Conservation (phyloP, 2,329 filamentous ascomycete species). For the Paecilomyces niveus region DNA sequence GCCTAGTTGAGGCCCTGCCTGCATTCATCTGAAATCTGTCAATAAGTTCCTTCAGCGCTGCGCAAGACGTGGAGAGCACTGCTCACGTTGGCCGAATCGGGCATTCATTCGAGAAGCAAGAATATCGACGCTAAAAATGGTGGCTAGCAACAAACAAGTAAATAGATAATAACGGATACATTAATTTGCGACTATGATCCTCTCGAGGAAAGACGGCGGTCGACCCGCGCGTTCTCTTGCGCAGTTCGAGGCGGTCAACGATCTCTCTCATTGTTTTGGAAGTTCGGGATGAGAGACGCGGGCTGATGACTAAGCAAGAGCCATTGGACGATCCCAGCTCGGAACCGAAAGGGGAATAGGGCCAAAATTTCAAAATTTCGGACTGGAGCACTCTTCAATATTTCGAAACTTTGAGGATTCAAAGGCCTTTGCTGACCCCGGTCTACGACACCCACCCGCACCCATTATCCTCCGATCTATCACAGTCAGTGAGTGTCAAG, state of each 20-base stretch:
- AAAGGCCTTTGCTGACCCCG: slow-evolving; percentile 16
- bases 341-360: slow-evolving; percentile 20
- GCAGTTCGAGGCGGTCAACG: not conserved
- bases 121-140: not conserved
- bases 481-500: not conserved
- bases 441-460: slow-evolving; percentile 1
- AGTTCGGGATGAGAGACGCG: slow-evolving; percentile 3
- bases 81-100: not conserved
- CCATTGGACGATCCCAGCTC: slow-evolving; percentile 12
- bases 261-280: slow-evolving; percentile 10
- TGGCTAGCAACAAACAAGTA: not conserved
- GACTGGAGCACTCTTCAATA: not conserved
- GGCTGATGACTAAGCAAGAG: slow-evolving; percentile 15
- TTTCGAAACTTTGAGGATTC: slow-evolving; percentile 8
- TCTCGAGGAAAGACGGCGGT: not conserved
- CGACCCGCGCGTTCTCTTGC: not conserved
- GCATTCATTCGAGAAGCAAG: not conserved
- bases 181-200: not conserved
- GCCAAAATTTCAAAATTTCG: slow-evolving; percentile 27
- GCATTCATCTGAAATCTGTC: slow-evolving; percentile 25
- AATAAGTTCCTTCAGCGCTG: not conserved
- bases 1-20: slow-evolving; percentile 38
- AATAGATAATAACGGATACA: not conserved
- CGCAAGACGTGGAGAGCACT: not conserved
- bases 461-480: slow-evolving; percentile 10